A percentile compares a stretch with the other conserved stretches of the same genome.
These are phyloP conservation scores for Picochlorum costavermella DNA, from an alignment of 139 green algal genomes.

Conservation along the genomic window DNA sequence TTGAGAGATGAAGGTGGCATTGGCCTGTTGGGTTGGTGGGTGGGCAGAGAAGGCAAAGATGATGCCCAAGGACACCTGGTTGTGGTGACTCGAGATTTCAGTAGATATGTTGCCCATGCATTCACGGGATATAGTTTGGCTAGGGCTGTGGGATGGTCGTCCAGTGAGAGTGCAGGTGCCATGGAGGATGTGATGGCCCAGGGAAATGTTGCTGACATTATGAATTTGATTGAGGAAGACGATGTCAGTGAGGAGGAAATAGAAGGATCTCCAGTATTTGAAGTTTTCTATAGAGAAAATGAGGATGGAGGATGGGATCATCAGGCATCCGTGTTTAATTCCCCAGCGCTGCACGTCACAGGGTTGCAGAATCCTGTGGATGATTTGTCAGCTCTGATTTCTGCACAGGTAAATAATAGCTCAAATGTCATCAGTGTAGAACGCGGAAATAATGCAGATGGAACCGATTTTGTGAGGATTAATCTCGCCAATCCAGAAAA, in stretches of 20 bases:
- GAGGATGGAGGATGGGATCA: slow-evolving; percentile 23
- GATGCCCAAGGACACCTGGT: slow-evolving; percentile 70
- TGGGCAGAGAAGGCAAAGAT: slow-evolving; percentile 27
- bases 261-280: slow-evolving; percentile 43
- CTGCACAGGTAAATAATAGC: background rate
- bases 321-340: slow-evolving; percentile 33
- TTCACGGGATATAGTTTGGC: slow-evolving; percentile 52
- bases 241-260: slow-evolving; percentile 6
- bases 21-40: slow-evolving; percentile 71
- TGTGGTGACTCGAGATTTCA: slow-evolving; percentile 43
- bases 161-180: background rate
- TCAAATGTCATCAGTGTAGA: slow-evolving; percentile 16
- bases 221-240: background rate
- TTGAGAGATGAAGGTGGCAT: slow-evolving; percentile 51
- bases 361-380: background rate
- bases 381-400: slow-evolving; percentile 1
- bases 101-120: slow-evolving; percentile 37
- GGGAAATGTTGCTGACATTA: background rate
- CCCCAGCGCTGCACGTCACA: slow-evolving; percentile 5
- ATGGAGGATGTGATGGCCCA: background rate
- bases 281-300: slow-evolving; percentile 50
- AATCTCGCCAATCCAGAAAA: background rate
- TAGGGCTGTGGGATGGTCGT: slow-evolving; percentile 9
- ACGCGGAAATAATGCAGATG: slow-evolving; percentile 10
- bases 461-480: slow-evolving; percentile 11